These are phyloP conservation scores for Platanus orientalis DNA, from an alignment of 164 flowering plant genomes.

Conservation along the genomic window DNA sequence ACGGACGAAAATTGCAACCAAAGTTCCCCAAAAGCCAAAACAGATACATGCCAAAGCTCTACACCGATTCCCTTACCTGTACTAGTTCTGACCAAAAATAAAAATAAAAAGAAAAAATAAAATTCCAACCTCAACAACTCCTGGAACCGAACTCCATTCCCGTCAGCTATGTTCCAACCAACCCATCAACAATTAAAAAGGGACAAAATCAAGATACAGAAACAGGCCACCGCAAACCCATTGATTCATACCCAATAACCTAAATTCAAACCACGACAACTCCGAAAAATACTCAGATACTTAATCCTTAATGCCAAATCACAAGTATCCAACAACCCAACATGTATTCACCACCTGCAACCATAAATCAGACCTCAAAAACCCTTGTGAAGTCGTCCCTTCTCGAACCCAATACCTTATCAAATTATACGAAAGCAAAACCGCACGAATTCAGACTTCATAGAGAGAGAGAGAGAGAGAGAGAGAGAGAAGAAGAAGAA, in stretches of 20 bases:
- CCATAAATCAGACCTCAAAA: background rate
- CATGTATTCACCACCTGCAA: background rate
- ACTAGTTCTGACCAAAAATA: no score
- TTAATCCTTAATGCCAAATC: background rate
- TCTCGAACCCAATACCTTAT: background rate
- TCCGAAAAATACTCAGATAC: background rate
- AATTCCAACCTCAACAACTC: constrained; percentile 2
- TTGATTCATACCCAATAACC: constrained; percentile 2
- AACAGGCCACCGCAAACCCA: constrained; percentile 5
- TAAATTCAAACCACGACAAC: background rate
- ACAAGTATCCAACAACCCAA: no score
- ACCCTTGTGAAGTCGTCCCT: background rate
- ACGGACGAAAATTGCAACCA: background rate
- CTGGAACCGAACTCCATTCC: background rate
- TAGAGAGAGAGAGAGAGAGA: no score
- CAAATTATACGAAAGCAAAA: no score
- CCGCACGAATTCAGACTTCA: no score
- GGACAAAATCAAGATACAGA: no score
- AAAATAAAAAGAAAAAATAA: no score
- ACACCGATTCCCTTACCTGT: no score
- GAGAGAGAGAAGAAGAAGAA: no score
- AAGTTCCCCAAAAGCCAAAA: background rate
- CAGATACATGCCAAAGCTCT: background rate
- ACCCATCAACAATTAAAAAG: no score
- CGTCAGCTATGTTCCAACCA: background rate